Evolutionary conservation across 768 basidiomycete species (phyloP).

Genomic region (Tylopilus intermedius): DNA sequence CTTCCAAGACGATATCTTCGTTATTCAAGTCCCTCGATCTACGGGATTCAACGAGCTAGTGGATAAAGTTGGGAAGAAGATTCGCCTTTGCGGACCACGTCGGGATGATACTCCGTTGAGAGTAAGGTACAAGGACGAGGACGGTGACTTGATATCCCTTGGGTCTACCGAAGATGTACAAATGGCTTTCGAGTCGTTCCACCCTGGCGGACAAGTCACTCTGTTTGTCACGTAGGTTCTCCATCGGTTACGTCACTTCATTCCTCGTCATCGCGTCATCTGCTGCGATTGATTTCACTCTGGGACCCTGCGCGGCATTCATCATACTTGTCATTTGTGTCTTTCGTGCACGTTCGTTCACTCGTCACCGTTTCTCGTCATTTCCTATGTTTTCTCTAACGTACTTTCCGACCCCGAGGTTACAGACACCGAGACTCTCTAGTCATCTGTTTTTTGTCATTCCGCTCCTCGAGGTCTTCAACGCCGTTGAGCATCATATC

Average conservation of each 20-base stretch:
- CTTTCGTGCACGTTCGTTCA: slow-evolving; percentile 22
- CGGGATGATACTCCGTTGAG: slow-evolving; percentile 76
- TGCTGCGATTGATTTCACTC: slow-evolving; percentile 12
- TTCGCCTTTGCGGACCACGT: slow-evolving; percentile 81
- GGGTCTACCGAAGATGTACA: slow-evolving; percentile 90
- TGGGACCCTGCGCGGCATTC: slow-evolving; percentile 5
- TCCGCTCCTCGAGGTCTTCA: slow-evolving; percentile 14
- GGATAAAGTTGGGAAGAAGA: slow-evolving; percentile 89
- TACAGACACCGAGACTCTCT: neutral
- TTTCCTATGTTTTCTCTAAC: slow-evolving; percentile 14
- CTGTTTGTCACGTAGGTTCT: slow-evolving; percentile 65
- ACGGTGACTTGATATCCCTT: slow-evolving; percentile 84
- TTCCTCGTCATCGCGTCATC: slow-evolving; percentile 2
- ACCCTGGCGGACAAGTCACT: slow-evolving; percentile 75
- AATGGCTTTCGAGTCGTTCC: slow-evolving; percentile 85
- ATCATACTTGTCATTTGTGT: slow-evolving; percentile 13
- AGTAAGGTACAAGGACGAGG: slow-evolving; percentile 88
- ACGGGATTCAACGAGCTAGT: slow-evolving; percentile 82
- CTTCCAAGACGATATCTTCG: slow-evolving; percentile 92
- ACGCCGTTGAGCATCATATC: slow-evolving; percentile 22
- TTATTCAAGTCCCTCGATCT: slow-evolving; percentile 78
- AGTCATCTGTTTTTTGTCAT: slow-evolving; percentile 9
- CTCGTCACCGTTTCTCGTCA: slow-evolving; percentile 7
- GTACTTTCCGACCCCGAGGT: slow-evolving; percentile 6
- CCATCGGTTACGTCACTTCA: neutral